Evolutionary conservation across 2,329 filamentous ascomycete species (phyloP).

Genomic region (Aspergillus fructus): DNA sequence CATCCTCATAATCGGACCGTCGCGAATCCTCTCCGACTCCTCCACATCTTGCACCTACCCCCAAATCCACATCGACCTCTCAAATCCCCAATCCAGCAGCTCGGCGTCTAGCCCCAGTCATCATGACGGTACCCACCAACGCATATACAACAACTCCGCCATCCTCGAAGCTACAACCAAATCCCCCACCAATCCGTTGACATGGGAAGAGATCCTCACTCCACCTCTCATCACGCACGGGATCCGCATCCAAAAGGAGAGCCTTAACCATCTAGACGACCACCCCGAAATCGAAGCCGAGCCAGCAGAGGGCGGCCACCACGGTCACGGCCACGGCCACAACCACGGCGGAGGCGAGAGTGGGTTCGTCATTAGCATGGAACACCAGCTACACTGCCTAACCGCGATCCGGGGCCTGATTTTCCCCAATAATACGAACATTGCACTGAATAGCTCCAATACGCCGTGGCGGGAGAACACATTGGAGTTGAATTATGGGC

Average conservation of each 20-base stretch:
- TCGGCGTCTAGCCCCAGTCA: not conserved
- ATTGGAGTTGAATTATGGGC: not conserved
- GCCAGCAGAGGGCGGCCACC: not conserved
- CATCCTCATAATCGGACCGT: conserved; percentile 8
- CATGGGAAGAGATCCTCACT: conserved; percentile 11
- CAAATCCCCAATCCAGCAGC: not conserved
- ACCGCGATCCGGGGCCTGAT: conserved; percentile 10
- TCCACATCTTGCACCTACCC: not conserved
- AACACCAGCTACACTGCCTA: conserved; percentile 19
- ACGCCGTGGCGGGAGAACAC: not conserved
- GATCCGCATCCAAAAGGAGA: not conserved
- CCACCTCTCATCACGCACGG: conserved; percentile 4
- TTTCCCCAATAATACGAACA: conserved; percentile 9
- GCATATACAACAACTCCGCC: not conserved
- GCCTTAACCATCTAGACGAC: not conserved
- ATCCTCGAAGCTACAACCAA: not conserved
- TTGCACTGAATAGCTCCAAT: not conserved
- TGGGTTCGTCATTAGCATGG: conserved; percentile 9
- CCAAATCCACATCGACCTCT: not conserved
- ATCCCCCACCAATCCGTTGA: not conserved
- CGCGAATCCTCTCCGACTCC: conserved; percentile 1
- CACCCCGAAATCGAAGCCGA: not conserved
- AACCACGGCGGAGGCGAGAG: no score
- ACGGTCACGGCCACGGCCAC: not conserved
- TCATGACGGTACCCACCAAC: not conserved